Percentiles rank a stretch among this genome's conserved stretches.
phyloP scores from a whole-genome alignment of 2,329 filamentous ascomycete species.

The Emergomyces orientalis region DNA sequence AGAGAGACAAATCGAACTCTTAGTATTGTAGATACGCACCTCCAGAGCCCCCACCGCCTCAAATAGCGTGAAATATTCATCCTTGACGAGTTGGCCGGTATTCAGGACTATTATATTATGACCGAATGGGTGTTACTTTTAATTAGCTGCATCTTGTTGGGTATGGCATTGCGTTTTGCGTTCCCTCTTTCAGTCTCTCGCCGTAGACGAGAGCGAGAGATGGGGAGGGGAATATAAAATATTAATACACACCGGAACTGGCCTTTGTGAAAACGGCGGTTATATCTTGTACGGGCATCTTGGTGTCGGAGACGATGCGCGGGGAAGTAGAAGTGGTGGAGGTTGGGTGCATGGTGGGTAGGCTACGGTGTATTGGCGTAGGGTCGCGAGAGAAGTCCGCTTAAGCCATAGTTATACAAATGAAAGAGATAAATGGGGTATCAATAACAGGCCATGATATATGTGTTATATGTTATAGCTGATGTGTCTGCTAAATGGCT shows the following conservation, averaged over 20 bases:
- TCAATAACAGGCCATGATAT: neutral
- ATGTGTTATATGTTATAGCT: neutral
- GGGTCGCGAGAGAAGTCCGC: neutral
- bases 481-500: neutral
- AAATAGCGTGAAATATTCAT: slow-evolving; percentile 88
- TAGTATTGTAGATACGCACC: slow-evolving; percentile 32
- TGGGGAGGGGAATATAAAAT: neutral
- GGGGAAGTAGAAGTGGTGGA: neutral
- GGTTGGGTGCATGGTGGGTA: neutral
- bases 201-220: neutral
- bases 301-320: slow-evolving; percentile 25
- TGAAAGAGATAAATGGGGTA: neutral
- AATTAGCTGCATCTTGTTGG: neutral
- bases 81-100: slow-evolving; percentile 79
- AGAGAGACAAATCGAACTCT: too few species aligned
- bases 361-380: neutral
- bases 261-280: slow-evolving; percentile 47
- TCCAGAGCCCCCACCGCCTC: slow-evolving; percentile 75
- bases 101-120: slow-evolving; percentile 50
- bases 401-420: neutral
- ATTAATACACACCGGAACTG: slow-evolving; percentile 38
- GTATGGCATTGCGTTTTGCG: neutral
- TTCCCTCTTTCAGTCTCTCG: neutral
- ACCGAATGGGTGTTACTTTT: too few species aligned
- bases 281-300: slow-evolving; percentile 40